phyloP scores from a whole-genome alignment of 192 early-diverging fungal species.

The Podila clonocystis region DNA sequence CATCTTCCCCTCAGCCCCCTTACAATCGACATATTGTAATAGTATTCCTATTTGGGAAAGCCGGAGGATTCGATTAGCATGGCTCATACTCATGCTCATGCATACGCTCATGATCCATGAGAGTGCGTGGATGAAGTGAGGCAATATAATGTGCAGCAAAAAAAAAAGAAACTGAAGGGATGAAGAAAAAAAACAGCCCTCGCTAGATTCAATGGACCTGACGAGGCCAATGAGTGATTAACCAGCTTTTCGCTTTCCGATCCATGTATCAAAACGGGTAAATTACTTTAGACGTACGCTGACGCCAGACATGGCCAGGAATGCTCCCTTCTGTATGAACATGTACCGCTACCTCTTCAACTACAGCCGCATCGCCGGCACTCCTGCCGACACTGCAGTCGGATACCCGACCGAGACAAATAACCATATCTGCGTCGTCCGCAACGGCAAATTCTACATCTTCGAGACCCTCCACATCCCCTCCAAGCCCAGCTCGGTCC shows the following conservation, averaged over 20 bases:
- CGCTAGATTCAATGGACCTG: no score
- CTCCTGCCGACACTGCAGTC: constrained; percentile 72
- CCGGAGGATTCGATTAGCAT: neutral
- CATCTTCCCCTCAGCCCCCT: neutral
- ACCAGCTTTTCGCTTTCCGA: neutral
- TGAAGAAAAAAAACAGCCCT: no score
- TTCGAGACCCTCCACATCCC: constrained; percentile 63
- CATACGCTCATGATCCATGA: no score
- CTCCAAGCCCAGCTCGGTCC: constrained; percentile 50
- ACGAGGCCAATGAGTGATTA: neutral
- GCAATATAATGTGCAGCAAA: no score
- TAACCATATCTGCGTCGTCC: constrained; percentile 77
- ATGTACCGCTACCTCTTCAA: constrained; percentile 91
- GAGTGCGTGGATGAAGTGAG: neutral
- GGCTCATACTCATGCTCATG: neutral
- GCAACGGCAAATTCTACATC: constrained; percentile 81
- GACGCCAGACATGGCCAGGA: constrained; percentile 75
- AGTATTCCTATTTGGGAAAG: constrained; percentile 37
- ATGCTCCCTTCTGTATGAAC: constrained; percentile 78
- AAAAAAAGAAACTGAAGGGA: no score
- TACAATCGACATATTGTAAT: neutral
- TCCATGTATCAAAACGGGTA: neutral
- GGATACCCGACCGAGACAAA: constrained; percentile 68
- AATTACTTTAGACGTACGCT: constrained; percentile 62
- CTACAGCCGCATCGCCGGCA: constrained; percentile 77